Percentiles rank a stretch among this genome's conserved stretches.
Evolutionary conservation across 176 grass and related monocot genomes (phyloP).

Genomic region (Calamus simplicifolius): DNA sequence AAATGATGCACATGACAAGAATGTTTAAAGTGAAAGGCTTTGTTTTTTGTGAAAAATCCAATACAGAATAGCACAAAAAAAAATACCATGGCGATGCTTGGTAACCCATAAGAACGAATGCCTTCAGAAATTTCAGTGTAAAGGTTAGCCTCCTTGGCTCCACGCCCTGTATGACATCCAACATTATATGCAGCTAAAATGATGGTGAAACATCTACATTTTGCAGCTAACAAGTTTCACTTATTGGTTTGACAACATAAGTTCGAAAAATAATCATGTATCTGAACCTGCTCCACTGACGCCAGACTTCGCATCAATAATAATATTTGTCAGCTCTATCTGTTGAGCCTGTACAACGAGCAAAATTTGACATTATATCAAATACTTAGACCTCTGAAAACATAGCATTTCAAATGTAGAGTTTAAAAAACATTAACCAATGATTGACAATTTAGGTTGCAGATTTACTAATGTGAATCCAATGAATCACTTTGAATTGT

Average conservation of each 20-base stretch:
- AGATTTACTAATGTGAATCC: no score
- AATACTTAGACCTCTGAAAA: neutral
- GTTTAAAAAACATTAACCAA: no score
- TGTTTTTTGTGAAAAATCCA: no score
- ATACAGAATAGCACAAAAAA: no score
- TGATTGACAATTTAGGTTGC: no score
- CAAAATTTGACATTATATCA: slow-evolving; percentile 3
- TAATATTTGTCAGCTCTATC: slow-evolving; percentile 79
- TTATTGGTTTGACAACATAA: no score
- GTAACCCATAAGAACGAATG: slow-evolving; percentile 91
- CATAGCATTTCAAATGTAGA: neutral
- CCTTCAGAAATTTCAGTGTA: slow-evolving; percentile 97
- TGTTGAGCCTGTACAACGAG: slow-evolving; percentile 40
- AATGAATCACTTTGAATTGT: no score
- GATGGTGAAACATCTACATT: neutral
- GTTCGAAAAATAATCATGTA: neutral
- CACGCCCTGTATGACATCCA: slow-evolving; percentile 55
- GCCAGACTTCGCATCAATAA: slow-evolving; percentile 96
- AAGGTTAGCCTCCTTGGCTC: slow-evolving; percentile 97
- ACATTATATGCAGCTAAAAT: neutral
- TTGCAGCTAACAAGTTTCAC: no score
- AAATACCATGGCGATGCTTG: slow-evolving; percentile 80
- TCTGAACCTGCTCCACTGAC: slow-evolving; percentile 82
- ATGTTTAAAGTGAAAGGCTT: no score
- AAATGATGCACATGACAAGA: no score